phyloP scores from a whole-genome alignment of 441 rosid species.

The Mallotus repandus region DNA sequence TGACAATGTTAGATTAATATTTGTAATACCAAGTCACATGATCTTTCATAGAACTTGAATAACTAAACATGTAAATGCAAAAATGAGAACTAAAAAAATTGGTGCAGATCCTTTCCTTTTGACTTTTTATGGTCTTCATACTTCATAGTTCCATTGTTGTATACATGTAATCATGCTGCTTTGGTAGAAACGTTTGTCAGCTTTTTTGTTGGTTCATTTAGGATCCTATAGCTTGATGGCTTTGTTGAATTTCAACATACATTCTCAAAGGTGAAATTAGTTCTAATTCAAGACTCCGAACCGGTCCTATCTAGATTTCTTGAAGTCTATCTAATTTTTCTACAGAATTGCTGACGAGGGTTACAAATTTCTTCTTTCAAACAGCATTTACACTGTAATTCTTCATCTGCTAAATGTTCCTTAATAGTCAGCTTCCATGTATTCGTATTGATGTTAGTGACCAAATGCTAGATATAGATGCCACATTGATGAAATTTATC shows the following conservation, averaged over 20 bases:
- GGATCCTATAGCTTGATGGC: neutral
- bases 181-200: no score
- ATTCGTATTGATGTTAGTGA: neutral
- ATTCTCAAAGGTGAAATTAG: neutral
- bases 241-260: neutral
- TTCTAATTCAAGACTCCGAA: neutral
- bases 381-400: neutral
- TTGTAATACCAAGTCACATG: conserved; percentile 3
- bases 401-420: neutral
- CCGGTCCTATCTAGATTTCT: neutral
- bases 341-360: neutral
- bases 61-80: conserved; percentile 1
- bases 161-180: no score
- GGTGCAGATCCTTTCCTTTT: no score
- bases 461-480: neutral
- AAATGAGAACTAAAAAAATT: neutral
- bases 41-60: neutral
- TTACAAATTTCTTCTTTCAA: neutral
- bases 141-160: no score
- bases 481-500: neutral
- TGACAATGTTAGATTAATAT: neutral
- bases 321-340: neutral
- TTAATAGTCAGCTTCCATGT: neutral
- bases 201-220: neutral
- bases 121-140: no score